Evolutionary conservation across 176 grass and related monocot species (phyloP).

Genomic region (Stipa capillata): DNA sequence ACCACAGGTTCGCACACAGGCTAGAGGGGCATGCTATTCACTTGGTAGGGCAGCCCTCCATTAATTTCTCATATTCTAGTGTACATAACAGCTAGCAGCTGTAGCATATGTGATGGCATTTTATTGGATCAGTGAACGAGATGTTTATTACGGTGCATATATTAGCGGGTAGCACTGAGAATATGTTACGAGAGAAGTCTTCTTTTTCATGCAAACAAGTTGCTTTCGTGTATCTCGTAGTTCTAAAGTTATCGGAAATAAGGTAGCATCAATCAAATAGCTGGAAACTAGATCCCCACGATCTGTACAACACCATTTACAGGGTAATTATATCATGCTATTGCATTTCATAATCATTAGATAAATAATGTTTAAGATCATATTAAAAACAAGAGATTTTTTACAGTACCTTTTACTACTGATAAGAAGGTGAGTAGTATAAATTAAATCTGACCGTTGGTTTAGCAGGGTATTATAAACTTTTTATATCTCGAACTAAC

Average conservation of each 20-base stretch:
- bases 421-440: too few species aligned
- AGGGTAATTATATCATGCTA: background rate
- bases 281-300: background rate
- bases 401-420: too few species aligned
- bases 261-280: background rate
- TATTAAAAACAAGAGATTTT: too few species aligned
- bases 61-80: background rate
- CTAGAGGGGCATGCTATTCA: background rate
- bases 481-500: too few species aligned
- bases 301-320: background rate
- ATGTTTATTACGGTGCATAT: background rate
- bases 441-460: too few species aligned
- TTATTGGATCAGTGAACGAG: background rate
- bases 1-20: background rate
- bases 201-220: background rate
- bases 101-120: background rate
- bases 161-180: background rate
- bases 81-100: conserved; percentile 10
- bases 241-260: background rate
- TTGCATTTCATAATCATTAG: background rate
- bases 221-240: background rate
- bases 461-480: too few species aligned
- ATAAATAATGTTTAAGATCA: background rate
- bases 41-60: background rate
- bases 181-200: background rate